Evolutionary conservation across 148 eudicot genomes (phyloP), one percentile per base, ranked within the genome.

Genomic region (Rhododendron williamsianum): DNA sequence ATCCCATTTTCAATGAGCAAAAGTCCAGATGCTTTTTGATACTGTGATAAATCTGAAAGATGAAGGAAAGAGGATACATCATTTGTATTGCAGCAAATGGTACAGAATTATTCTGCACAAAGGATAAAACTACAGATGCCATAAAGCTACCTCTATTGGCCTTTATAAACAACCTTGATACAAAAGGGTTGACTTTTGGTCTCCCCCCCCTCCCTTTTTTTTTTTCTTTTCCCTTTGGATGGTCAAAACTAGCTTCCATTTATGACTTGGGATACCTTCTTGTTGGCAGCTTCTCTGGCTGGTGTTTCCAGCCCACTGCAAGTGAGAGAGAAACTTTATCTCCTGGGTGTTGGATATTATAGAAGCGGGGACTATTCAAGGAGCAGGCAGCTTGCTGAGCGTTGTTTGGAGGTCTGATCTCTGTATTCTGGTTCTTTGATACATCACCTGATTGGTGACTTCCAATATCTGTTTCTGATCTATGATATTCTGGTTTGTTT

Each of bases 271-370:
- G 77, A 69, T 48, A 84, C 36, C 33, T 86, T 79, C 1, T 49
- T 58, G 36, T 86, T 83, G 76, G 78, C 94, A 92, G 94, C 91
- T 76, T 90, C 94, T 60, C 85, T 92, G 41, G 90, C 87, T 45
- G 87, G 89, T 84, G 77, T 87, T 72, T 84, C 81, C 74, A 83
- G 91, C 81, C 92, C 93, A 56, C 84, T 92, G 86, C 87, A 89
- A 56, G 79, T 65, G 90, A 87, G 94, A 82, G 94, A 92, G 89
- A 90, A 84, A 60, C 84, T 87, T 2, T 91, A 92, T 88, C 87
- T 92, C 76, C 93, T 92, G 13, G 94, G 90, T 85, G 92, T 92
- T 67, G 94, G 93, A 2, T 91, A 89, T 56, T 92, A 88, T 83
- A 87, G 94, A 82, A 89, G 93, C 25, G 92, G 91, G 35, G 92